phyloP scores from a whole-genome alignment of 768 basidiomycete species.

The Obba rivulosa region DNA sequence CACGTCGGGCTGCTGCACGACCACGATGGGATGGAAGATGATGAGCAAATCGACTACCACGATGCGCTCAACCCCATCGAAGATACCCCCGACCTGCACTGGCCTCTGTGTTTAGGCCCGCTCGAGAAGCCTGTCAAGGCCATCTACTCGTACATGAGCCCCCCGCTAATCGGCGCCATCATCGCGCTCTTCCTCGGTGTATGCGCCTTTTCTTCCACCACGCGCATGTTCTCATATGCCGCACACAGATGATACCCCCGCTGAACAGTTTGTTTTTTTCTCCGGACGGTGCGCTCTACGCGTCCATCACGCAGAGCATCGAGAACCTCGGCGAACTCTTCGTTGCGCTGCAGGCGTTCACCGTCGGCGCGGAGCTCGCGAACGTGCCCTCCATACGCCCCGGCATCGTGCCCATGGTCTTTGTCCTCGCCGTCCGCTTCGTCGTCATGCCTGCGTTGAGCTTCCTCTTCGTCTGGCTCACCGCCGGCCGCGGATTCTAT shows the following conservation, averaged over 20 bases:
- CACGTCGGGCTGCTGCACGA: slow-evolving; percentile 23
- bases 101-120: slow-evolving; percentile 13
- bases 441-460: slow-evolving; percentile 22
- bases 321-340: slow-evolving; percentile 19
- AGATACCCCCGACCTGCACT: slow-evolving; percentile 20
- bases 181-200: slow-evolving; percentile 23
- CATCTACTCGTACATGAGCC: slow-evolving; percentile 13
- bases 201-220: neutral
- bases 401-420: slow-evolving; percentile 11
- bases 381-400: slow-evolving; percentile 17
- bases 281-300: slow-evolving; percentile 19
- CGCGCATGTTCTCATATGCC: neutral
- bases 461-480: slow-evolving; percentile 21
- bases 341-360: slow-evolving; percentile 24
- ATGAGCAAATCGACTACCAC: neutral
- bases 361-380: slow-evolving; percentile 23
- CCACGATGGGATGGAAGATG: slow-evolving; percentile 7
- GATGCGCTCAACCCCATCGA: slow-evolving; percentile 15
- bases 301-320: slow-evolving; percentile 17
- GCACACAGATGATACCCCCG: slow-evolving; percentile 16
- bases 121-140: slow-evolving; percentile 18
- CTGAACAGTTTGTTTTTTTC: slow-evolving; percentile 16
- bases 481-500: slow-evolving; percentile 23
- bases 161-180: slow-evolving; percentile 23
- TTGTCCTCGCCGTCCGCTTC: slow-evolving; percentile 22